Evolutionary conservation across 768 basidiomycete genomes (phyloP).

Genomic region (Rhizopogon vinicolor): DNA sequence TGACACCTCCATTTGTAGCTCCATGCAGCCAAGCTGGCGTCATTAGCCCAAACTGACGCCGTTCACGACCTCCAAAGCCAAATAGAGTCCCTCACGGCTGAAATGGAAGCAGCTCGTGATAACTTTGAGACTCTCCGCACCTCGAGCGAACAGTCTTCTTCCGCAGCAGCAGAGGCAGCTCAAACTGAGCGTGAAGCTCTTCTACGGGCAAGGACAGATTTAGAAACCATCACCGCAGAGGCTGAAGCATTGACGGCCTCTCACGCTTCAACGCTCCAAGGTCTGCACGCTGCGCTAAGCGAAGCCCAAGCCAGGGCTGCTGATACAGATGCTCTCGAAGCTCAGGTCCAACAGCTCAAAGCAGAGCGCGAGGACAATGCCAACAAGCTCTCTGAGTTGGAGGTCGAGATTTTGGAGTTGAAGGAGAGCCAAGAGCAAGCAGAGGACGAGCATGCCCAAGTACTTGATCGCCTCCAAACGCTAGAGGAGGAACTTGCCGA

Average conservation of each 20-base stretch:
- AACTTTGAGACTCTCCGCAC: constrained; percentile 47
- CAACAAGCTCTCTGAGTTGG: constrained; percentile 71
- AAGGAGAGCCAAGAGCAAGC: constrained; percentile 64
- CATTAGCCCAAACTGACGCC: constrained; percentile 37
- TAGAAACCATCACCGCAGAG: constrained; percentile 53
- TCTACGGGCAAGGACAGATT: constrained; percentile 56
- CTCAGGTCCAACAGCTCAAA: constrained; percentile 50
- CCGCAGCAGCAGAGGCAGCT: constrained; percentile 46
- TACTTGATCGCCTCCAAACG: constrained; percentile 40
- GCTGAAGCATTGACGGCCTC: constrained; percentile 43
- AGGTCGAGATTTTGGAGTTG: constrained; percentile 75
- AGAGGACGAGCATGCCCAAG: constrained; percentile 52
- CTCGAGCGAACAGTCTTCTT: constrained; percentile 38
- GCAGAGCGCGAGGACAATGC: constrained; percentile 67
- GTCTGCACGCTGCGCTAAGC: constrained; percentile 38
- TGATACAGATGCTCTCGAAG: constrained; percentile 37
- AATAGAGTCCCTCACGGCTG: constrained; percentile 45
- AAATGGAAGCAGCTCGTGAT: constrained; percentile 46
- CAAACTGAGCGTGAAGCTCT: constrained; percentile 60
- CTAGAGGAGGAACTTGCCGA: constrained; percentile 52
- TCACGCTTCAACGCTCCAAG: constrained; percentile 46
- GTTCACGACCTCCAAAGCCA: constrained; percentile 47
- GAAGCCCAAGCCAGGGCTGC: constrained; percentile 44
- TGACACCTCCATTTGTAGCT: constrained; percentile 37
- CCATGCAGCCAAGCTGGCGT: constrained; percentile 38